Evolutionary conservation across 1,284 basidiomycete genomes (phyloP).

Genomic region (Inonotus hispidus): DNA sequence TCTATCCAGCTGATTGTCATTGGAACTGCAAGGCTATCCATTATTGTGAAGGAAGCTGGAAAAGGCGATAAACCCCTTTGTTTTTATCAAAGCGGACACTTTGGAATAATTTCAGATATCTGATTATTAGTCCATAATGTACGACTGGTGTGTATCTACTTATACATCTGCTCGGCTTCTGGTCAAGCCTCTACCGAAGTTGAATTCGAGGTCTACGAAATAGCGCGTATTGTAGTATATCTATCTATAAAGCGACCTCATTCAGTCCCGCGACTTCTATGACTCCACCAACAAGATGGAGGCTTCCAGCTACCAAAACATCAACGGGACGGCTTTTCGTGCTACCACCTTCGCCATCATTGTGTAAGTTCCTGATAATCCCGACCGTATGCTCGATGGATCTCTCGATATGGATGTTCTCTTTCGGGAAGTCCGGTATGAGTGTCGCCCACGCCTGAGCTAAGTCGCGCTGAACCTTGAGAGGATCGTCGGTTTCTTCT

Average conservation of each 20-base stretch:
- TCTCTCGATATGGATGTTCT: constrained; percentile 71
- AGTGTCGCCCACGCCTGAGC: constrained; percentile 69
- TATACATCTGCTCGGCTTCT: too few relatives aligned
- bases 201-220: background rate
- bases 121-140: too few relatives aligned
- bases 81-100: background rate
- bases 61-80: constrained; percentile 23
- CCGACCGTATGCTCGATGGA: constrained; percentile 87
- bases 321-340: constrained; percentile 36
- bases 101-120: too few relatives aligned
- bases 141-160: background rate
- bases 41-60: constrained; percentile 31
- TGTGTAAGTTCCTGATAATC: constrained; percentile 43
- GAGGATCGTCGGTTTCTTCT: constrained; percentile 54
- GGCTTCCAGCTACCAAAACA: constrained; percentile 85
- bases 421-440: constrained; percentile 52
- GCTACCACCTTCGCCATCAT: background rate
- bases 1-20: background rate
- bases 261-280: constrained; percentile 85
- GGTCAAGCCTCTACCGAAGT: background rate
- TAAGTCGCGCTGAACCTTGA: constrained; percentile 76
- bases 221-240: background rate
- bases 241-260: constrained; percentile 44
- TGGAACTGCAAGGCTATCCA: constrained; percentile 40
- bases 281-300: constrained; percentile 93